phyloP scores from a whole-genome alignment of 352 stramenopile genomes.

The Plasmopara viticola region DNA sequence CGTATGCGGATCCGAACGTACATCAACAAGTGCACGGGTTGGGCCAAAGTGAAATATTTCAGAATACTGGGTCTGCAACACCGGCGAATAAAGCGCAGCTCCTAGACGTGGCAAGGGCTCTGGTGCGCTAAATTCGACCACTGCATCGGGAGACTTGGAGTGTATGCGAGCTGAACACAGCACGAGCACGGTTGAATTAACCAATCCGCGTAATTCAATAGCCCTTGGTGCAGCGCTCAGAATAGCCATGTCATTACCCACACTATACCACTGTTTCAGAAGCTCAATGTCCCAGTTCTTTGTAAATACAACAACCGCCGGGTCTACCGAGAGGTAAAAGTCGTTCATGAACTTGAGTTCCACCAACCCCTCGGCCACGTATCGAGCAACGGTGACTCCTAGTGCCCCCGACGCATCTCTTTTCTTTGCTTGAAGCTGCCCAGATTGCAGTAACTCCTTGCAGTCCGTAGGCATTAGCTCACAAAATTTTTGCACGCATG shows the following conservation, averaged over 20 bases:
- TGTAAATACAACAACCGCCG: slow-evolving; percentile 53
- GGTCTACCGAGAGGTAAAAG: slow-evolving; percentile 76
- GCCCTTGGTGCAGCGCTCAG: slow-evolving; percentile 65
- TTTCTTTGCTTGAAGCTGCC: slow-evolving; percentile 43
- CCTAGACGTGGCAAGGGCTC: slow-evolving; percentile 39
- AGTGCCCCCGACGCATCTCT: slow-evolving; percentile 53
- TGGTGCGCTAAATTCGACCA: slow-evolving; percentile 77
- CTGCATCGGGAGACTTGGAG: slow-evolving; percentile 44
- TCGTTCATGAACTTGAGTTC: slow-evolving; percentile 30
- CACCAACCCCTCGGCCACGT: slow-evolving; percentile 65
- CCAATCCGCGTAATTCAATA: slow-evolving; percentile 34
- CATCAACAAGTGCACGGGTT: slow-evolving; percentile 41
- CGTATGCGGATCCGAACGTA: slow-evolving; percentile 74
- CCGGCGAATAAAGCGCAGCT: slow-evolving; percentile 32
- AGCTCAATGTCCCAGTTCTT: slow-evolving; percentile 66
- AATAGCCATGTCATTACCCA: slow-evolving; percentile 76
- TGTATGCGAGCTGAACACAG: slow-evolving; percentile 81
- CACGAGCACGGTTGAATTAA: slow-evolving; percentile 39
- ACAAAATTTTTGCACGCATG: slow-evolving; percentile 60
- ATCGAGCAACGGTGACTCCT: slow-evolving; percentile 46
- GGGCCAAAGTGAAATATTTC: slow-evolving; percentile 79
- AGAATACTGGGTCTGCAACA: slow-evolving; percentile 74
- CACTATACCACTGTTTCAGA: slow-evolving; percentile 75
- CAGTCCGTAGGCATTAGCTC: slow-evolving; percentile 41
- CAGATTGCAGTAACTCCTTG: slow-evolving; percentile 34